These are phyloP conservation scores for Bidens hawaiensis DNA, from an alignment of 140 eudicot species.

Conservation along the genomic window DNA sequence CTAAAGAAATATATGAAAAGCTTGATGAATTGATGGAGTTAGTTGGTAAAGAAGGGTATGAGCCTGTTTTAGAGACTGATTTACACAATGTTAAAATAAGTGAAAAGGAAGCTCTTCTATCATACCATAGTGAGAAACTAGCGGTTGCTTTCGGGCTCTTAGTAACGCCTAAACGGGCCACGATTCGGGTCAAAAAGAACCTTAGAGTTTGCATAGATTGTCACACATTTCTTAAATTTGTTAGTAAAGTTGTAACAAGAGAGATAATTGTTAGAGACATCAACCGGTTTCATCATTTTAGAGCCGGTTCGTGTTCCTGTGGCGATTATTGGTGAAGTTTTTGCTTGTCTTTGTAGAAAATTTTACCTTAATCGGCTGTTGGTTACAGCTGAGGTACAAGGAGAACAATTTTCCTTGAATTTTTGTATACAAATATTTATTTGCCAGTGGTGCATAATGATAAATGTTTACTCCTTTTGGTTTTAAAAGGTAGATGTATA, in stretches of 20 bases:
- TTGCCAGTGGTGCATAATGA: conserved; percentile 10
- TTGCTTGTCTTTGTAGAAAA: background rate
- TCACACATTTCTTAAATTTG: conserved; percentile 77
- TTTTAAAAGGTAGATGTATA: no score
- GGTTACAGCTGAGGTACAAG: background rate
- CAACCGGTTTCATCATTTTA: conserved; percentile 79
- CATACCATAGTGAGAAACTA: conserved; percentile 81
- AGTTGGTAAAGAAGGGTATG: conserved; percentile 69
- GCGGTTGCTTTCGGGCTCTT: conserved; percentile 90
- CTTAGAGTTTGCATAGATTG: conserved; percentile 81
- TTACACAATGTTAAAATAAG: conserved; percentile 59
- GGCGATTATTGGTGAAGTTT: conserved; percentile 54
- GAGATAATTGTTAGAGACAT: conserved; percentile 71
- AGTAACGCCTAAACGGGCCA: conserved; percentile 59
- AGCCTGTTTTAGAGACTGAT: conserved; percentile 65
- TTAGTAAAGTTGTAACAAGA: conserved; percentile 57
- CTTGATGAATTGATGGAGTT: conserved; percentile 52
- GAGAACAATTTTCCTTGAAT: background rate
- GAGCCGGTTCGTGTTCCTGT: conserved; percentile 59
- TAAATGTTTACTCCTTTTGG: no score
- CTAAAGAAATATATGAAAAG: conserved; percentile 59
- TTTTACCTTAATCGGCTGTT: background rate
- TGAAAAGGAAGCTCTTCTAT: conserved; percentile 70
- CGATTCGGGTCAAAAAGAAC: conserved; percentile 80
- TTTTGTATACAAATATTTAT: background rate